Evolutionary conservation across 345 rosid species (phyloP).

Genomic region (Linum usitatissimum): DNA sequence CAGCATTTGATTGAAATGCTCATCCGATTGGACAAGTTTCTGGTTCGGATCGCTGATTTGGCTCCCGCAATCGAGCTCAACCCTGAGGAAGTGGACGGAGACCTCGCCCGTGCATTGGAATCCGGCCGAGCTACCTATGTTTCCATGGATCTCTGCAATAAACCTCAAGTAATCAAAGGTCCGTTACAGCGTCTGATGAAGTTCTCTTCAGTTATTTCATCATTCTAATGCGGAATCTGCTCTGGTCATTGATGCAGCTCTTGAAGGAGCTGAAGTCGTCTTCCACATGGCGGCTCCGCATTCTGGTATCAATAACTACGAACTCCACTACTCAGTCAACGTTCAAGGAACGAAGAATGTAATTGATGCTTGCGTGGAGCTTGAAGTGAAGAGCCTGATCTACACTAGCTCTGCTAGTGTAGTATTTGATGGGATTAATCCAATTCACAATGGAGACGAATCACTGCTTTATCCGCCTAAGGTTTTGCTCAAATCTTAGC

Average conservation of each 20-base stretch:
- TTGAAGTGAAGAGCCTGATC: conserved; percentile 70
- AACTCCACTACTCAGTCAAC: conserved; percentile 85
- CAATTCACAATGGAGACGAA: conserved; percentile 56
- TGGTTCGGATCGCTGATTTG: conserved; percentile 70
- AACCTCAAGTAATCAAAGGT: conserved; percentile 70
- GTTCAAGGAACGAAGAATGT: conserved; percentile 80
- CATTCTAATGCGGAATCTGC: too few relatives aligned
- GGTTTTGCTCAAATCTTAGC: conserved; percentile 25
- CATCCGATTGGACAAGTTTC: conserved; percentile 33
- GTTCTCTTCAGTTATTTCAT: too few relatives aligned
- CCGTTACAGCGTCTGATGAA: background rate
- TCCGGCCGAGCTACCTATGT: conserved; percentile 59
- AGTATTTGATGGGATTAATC: conserved; percentile 69
- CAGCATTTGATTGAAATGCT: conserved; percentile 87
- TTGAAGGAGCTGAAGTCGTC: conserved; percentile 68
- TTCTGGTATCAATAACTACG: conserved; percentile 64
- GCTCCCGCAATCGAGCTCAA: conserved; percentile 41
- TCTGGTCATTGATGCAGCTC: conserved; percentile 28
- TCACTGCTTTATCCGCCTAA: conserved; percentile 52
- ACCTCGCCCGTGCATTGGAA: conserved; percentile 51
- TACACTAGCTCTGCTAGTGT: conserved; percentile 97
- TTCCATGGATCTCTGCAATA: conserved; percentile 64
- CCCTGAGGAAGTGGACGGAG: conserved; percentile 47
- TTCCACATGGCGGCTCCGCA: conserved; percentile 98
- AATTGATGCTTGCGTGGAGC: conserved; percentile 67